A percentile compares a stretch with the other conserved stretches of the same genome.
These are phyloP conservation scores for Jacaranda copaia DNA, from an alignment of 257 asterid genomes.

Conservation along the genomic window DNA sequence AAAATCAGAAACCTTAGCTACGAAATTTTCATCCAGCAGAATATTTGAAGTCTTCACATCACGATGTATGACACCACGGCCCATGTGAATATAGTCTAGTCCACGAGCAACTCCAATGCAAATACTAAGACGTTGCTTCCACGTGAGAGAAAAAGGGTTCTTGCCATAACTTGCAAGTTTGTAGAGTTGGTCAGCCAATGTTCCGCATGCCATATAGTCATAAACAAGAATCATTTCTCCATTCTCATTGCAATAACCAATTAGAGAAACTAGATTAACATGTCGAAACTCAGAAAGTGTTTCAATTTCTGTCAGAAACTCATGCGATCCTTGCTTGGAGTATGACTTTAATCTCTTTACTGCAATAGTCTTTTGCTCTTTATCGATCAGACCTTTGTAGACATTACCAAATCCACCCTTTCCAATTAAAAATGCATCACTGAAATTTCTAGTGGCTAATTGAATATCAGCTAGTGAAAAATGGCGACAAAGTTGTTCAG, in stretches of 20 bases:
- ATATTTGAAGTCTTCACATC: constrained; percentile 65
- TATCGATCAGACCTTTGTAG: constrained; percentile 51
- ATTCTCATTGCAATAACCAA: constrained; percentile 65
- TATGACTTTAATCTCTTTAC: constrained; percentile 45
- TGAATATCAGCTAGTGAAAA: constrained; percentile 52
- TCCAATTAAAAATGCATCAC: constrained; percentile 47
- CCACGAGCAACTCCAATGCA: constrained; percentile 65
- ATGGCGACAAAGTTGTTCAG: no score
- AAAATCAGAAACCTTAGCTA: constrained; percentile 61
- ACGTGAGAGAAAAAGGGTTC: constrained; percentile 39
- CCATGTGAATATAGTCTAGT: constrained; percentile 58
- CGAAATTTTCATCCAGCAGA: constrained; percentile 52
- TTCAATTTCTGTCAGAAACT: constrained; percentile 62
- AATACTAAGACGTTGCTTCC: constrained; percentile 58
- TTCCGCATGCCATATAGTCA: constrained; percentile 59
- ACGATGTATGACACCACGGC: constrained; percentile 53
- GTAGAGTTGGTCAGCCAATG: constrained; percentile 63
- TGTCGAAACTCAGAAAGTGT: constrained; percentile 57
- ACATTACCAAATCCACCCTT: constrained; percentile 65
- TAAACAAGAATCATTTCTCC: constrained; percentile 60
- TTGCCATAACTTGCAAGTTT: constrained; percentile 37
- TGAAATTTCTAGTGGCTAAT: constrained; percentile 50
- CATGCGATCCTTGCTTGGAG: constrained; percentile 60
- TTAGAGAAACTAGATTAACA: constrained; percentile 57
- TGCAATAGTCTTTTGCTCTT: constrained; percentile 46